Percentiles rank a stretch among this genome's conserved stretches.
These are phyloP conservation scores for Tilletia setariae DNA, from an alignment of 1,284 basidiomycete genomes.

Conservation along the genomic window DNA sequence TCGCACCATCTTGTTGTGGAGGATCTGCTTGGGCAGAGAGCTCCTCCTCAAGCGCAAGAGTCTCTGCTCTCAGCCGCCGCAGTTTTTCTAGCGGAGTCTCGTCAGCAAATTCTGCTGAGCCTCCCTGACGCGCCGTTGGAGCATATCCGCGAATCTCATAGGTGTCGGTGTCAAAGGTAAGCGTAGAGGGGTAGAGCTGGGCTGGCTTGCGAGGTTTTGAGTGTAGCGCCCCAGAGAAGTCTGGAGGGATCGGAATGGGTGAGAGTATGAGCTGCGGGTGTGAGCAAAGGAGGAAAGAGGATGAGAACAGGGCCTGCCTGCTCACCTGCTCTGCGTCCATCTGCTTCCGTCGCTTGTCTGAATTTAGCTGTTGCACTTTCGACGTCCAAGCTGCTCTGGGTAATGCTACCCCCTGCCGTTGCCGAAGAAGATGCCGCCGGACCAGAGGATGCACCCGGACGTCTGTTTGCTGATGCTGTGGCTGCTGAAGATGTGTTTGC, in stretches of 20 bases:
- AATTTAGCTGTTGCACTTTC: conserved; percentile 20
- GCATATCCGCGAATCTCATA: conserved; percentile 19
- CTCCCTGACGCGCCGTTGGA: neutral
- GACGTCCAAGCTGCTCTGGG: conserved; percentile 4
- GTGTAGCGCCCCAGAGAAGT: conserved; percentile 18
- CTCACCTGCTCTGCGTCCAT: conserved; percentile 14
- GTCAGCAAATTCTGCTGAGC: conserved; percentile 22
- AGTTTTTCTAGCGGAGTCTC: conserved; percentile 57
- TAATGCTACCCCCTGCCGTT: conserved; percentile 13
- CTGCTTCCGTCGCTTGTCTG: conserved; percentile 17
- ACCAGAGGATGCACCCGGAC: neutral
- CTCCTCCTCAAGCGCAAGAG: conserved; percentile 58
- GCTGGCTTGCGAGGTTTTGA: neutral
- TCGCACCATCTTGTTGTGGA: conserved; percentile 1
- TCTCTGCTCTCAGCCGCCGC: conserved; percentile 57
- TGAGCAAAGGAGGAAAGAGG: neutral
- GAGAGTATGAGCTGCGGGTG: neutral
- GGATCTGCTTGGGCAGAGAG: conserved; percentile 28
- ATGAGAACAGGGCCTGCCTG: neutral
- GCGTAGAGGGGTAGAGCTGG: conserved; percentile 7
- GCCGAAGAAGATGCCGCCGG: neutral
- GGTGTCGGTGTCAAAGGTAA: conserved; percentile 21
- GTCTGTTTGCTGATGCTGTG: neutral
- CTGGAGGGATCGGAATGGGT: neutral
- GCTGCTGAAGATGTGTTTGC: neutral